Evolutionary conservation across 164 flowering plant species (phyloP), one percentile per base, ranked within the genome.

Genomic region (Protea cynaroides): DNA sequence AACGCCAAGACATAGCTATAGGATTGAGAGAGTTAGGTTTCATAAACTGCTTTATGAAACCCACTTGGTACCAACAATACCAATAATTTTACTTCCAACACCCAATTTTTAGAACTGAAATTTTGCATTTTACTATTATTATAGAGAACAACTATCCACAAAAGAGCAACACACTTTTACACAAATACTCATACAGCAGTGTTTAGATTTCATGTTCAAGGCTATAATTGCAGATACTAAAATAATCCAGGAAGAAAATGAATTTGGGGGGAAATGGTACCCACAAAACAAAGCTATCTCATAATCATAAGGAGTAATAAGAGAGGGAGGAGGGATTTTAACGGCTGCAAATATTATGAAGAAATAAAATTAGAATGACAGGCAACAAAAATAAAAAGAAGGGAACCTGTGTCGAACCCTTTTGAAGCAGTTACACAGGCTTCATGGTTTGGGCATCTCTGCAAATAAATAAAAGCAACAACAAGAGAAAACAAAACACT

Each of bases 381-480:
- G n/a, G n/a, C n/a, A n/a, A n/a, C n/a, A n/a, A n/a, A n/a, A n/a
- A n/a, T n/a, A 58, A 56, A 52, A 29, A 29, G 47, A 62, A 34
- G 24, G 17, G 36, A 37, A 93, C 98, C 98, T 66, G 96, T 92
- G 77, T 93, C 97, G 17, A 97, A 96, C 53, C 96, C 96, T 78
- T 89, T 93, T 13, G 96, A 96, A 61, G 96, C 96, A 24, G 96
- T 84, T n/a, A 96, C 90, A 77, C 98, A 93, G 59, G 61, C 79
- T 66, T 88, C 75, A 69, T 93, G 98, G 70, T 90, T 93, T 10
- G 98, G 97, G 79, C 97, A 90, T 24, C 98, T 90, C 98, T 93
- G 82, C 7, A 49, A 15, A 1, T 13, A 18, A 49, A 49, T 3
- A 18, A 14, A 18, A 15, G 18, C 17, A 13, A 15, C 52, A 15